Evolutionary conservation across 2,329 filamentous ascomycete species (phyloP), one percentile per base, ranked within the genome.

Genomic region (Tolypocladium guangdongense): DNA sequence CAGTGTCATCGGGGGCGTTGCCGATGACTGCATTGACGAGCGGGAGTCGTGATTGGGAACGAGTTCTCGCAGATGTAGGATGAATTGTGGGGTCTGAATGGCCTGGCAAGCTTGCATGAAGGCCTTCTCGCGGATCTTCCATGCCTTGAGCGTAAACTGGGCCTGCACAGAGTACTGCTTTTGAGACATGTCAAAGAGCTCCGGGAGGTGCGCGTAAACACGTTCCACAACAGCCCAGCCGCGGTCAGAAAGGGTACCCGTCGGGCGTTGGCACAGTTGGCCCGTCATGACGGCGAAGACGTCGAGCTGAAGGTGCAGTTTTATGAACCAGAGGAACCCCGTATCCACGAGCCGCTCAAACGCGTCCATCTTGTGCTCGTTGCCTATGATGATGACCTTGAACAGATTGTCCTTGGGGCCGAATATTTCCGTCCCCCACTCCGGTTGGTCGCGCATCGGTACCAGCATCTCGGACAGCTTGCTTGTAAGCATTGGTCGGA

Each of bases 271-370:
- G 56, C 71, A 74, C 14, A 83, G 71, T 60, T 81, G 77, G 5
- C 77, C 77, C 0, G 75, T 74, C 63, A 81, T 71, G 61, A 79
- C 80, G 38, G 76, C 68, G 56, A 82, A 78, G 27, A 82, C 67
- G 53, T 81, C 80, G 49, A 77, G 65, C 59, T 82, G 78, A 63
- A 83, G 81, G 59, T 81, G 75, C 27, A 70, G 66, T 55, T 74
- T 73, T 62, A 75, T 69, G 58, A 77, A 81, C 80, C 80, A 83
- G 12, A 77, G 60, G 61, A 81, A 83, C 1, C 76, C 75, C 0
- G 68, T 70, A 27, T 72, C 66, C 20, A 67, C 64, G 58, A 75
- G 67, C 2, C 69, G 61, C 30, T 70, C 63, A 58, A 78, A 78
- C 14, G 75, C 66, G 10, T 67, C 66, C 11, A 74, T 62, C 52